phyloP scores from a whole-genome alignment of 257 asterid species.

The Datura wrightii region DNA sequence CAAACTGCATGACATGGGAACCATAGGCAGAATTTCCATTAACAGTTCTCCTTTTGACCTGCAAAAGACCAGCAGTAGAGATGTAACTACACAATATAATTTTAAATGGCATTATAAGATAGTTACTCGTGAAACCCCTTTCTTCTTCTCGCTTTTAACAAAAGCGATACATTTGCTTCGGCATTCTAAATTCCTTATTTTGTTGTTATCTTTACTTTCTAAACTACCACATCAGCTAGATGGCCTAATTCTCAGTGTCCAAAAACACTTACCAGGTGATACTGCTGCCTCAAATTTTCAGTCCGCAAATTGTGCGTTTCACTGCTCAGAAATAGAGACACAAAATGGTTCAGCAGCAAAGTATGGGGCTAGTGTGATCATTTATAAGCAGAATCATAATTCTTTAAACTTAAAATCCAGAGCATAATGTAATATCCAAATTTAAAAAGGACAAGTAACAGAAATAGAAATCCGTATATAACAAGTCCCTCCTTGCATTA shows the following conservation, averaged over 20 bases:
- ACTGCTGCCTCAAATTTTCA: conserved; percentile 89
- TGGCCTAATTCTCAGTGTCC: conserved; percentile 8
- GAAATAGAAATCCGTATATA: neutral
- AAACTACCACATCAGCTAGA: conserved; percentile 19
- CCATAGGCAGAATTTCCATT: conserved; percentile 65
- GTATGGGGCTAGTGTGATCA: neutral
- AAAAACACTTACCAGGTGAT: conserved; percentile 67
- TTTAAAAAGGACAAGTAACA: neutral
- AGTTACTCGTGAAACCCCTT: neutral
- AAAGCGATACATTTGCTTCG: neutral
- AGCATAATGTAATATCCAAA: conserved; percentile 2
- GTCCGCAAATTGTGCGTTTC: conserved; percentile 80
- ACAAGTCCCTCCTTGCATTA: conserved; percentile 25
- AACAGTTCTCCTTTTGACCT: conserved; percentile 84
- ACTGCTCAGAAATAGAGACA: conserved; percentile 52
- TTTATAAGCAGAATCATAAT: neutral
- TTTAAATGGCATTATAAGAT: neutral
- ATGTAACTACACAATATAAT: conserved; percentile 5
- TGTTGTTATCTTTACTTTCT: neutral
- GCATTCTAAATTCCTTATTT: conserved; percentile 7
- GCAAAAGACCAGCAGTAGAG: conserved; percentile 35
- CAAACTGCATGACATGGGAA: conserved; percentile 96
- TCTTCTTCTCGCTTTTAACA: neutral
- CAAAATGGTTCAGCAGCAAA: conserved; percentile 7
- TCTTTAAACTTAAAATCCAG: neutral